phyloP scores from a whole-genome alignment of 495 filamentous ascomycete genomes.

The Clavariopsis aquatica region DNA sequence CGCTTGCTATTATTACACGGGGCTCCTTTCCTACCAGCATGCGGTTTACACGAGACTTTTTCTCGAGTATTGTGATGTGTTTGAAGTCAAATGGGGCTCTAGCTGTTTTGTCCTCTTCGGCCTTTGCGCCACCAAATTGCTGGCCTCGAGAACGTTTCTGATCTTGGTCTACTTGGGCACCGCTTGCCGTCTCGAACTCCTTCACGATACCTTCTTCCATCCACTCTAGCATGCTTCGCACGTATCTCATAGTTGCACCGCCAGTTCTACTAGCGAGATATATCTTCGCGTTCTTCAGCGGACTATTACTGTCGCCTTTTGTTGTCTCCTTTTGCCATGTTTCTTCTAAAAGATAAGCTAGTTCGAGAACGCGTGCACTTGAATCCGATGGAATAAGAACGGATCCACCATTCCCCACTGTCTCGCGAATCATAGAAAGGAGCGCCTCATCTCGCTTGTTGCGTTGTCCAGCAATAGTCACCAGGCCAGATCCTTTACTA shows the following conservation, averaged over 20 bases:
- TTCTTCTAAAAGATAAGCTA: slow-evolving; percentile 89
- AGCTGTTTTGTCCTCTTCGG: slow-evolving; percentile 45
- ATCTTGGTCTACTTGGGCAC: slow-evolving; percentile 26
- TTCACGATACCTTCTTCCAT: slow-evolving; percentile 92
- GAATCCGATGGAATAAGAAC: slow-evolving; percentile 95
- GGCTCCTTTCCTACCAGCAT: slow-evolving; percentile 54
- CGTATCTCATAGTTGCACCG: slow-evolving; percentile 79
- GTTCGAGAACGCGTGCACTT: slow-evolving; percentile 87
- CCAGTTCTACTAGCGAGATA: slow-evolving; percentile 82
- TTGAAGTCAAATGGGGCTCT: slow-evolving; percentile 85
- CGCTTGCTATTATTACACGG: slow-evolving; percentile 84
- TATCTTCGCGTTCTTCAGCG: slow-evolving; percentile 67
- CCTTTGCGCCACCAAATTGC: slow-evolving; percentile 48
- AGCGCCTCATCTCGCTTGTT: slow-evolving; percentile 83
- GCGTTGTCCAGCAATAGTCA: slow-evolving; percentile 66
- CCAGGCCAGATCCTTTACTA: slow-evolving; percentile 73
- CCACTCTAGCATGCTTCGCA: slow-evolving; percentile 97
- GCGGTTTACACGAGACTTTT: slow-evolving; percentile 69
- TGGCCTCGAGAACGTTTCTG: slow-evolving; percentile 27
- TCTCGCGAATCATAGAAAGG: slow-evolving; percentile 74
- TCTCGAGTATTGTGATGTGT: slow-evolving; percentile 77
- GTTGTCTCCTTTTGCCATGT: slow-evolving; percentile 68
- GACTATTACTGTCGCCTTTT: slow-evolving; percentile 44
- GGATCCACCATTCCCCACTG: slow-evolving; percentile 80
- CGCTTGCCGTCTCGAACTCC: slow-evolving; percentile 78